Conservation (phyloP, 306 rosid species). For the Vicia sativa region DNA sequence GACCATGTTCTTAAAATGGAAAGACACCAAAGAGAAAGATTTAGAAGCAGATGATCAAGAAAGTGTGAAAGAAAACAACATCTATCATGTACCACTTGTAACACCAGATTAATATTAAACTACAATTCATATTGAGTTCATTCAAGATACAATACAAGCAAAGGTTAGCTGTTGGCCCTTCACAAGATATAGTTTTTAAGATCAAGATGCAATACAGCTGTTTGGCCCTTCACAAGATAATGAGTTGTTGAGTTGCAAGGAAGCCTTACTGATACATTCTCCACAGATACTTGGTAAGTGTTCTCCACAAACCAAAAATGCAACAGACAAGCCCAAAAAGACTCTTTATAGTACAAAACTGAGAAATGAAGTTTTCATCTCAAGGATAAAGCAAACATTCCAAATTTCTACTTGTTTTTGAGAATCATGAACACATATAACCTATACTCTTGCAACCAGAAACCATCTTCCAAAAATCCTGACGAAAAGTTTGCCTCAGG, state of each 20-base stretch:
- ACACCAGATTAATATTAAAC: neutral
- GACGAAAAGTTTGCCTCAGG: constrained; percentile 14
- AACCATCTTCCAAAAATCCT: constrained; percentile 23
- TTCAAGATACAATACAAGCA: neutral
- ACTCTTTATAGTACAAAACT: neutral
- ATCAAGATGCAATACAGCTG: neutral
- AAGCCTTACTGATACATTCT: neutral
- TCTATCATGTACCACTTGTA: too few relatives aligned
- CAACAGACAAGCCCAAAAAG: neutral
- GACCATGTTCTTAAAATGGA: too few relatives aligned
- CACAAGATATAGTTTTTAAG: neutral
- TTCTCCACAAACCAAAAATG: constrained; percentile 4
- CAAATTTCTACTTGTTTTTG: constrained; percentile 21
- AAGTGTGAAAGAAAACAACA: too few relatives aligned
- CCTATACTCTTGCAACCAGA: constrained; percentile 11
- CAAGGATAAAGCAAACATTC: constrained; percentile 13
- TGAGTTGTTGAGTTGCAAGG: neutral
- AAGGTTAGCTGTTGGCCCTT: too few relatives aligned
- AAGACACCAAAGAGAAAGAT: too few relatives aligned
- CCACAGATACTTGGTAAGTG: neutral
- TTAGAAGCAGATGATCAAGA: too few relatives aligned
- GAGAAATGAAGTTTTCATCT: neutral
- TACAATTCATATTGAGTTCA: constrained; percentile 1
- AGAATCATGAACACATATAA: constrained; percentile 3
- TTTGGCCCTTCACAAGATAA: neutral